Evolutionary conservation across 805 yeast species (phyloP), one percentile per base, ranked within the genome.

Genomic region (Cyberlindnera suaveolens): DNA sequence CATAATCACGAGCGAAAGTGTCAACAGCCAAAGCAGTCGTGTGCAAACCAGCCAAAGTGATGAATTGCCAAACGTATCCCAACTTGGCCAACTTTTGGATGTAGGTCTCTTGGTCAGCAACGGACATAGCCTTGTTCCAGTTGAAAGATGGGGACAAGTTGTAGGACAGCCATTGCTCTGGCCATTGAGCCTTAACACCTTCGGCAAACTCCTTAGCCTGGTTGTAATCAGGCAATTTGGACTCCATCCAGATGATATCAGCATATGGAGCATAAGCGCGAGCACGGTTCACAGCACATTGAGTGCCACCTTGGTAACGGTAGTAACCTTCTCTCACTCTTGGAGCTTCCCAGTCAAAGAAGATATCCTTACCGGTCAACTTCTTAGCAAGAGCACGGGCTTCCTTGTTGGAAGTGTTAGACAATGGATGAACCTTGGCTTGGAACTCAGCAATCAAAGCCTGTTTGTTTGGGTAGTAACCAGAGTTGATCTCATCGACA

Each of bases 161-260:
- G 75, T 91, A 91, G 41, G 97, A 95, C 55, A 91, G 76, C 98
- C 97, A 90, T 69, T 91, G 90, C 52, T 85, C 75, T 54, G 98
- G 98, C 68, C 65, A 85, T 46, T 72, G 72, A 30, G 78, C 76
- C 63, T 82, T 78, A 52, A 91, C 95, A 61, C 98, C 97, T 37
- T 80, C 85, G 44, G 98, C 93, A 61, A 91, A 91, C 70, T 88
- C 96, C 68, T 81, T 78, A 51, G 97, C 98, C 72, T 91, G 98
- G 47, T 73, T 76, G 69, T 77, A 90, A 67, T 89, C 96, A 54
- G 98, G 98, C 55, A 86, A 77, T 66, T 90, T 90, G 47, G 96
- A 83, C 74, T 91, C 98, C 97, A 91, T 90, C 98, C 98, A 91
- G 56, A 90, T 82, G 71, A 91, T 74, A 67, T 90, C 98, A 36